These are phyloP conservation scores for Volvariella volvacea DNA, from an alignment of 1,284 basidiomycete genomes.

Conservation along the genomic window DNA sequence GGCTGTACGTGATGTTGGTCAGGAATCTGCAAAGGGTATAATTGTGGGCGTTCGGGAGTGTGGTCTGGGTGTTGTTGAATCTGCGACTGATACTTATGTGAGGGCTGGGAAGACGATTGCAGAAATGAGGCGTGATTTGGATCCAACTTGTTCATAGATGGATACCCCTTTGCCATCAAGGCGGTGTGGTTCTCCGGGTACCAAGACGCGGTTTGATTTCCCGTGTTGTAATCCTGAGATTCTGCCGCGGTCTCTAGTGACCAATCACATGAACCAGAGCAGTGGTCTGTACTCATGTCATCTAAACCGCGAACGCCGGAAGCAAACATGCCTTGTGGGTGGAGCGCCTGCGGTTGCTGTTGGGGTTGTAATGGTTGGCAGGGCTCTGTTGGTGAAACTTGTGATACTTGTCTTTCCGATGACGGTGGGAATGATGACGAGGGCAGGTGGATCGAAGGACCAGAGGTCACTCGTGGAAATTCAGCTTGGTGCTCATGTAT, in stretches of 20 bases:
- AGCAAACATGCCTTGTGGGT: no score
- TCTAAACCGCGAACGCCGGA: background rate
- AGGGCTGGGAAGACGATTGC: slow-evolving; percentile 10
- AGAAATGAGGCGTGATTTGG: slow-evolving; percentile 2
- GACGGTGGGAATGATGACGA: slow-evolving; percentile 7
- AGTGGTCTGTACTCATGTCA: background rate
- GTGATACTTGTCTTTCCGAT: slow-evolving; percentile 8
- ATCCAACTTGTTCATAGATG: slow-evolving; percentile 2
- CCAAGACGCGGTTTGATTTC: background rate
- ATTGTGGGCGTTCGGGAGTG: background rate
- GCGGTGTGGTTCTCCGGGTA: background rate
- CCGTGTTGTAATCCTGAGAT: no score
- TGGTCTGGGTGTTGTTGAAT: slow-evolving; percentile 3
- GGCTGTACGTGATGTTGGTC: slow-evolving; percentile 6
- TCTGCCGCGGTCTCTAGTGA: background rate
- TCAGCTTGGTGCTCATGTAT: slow-evolving; percentile 13
- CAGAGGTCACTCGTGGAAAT: slow-evolving; percentile 5
- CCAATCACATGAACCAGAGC: background rate
- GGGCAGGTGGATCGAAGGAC: slow-evolving; percentile 5
- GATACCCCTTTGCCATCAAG: background rate
- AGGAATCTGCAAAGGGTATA: slow-evolving; percentile 6
- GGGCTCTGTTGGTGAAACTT: background rate
- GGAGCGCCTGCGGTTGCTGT: background rate
- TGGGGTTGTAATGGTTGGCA: background rate
- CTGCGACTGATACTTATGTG: slow-evolving; percentile 10